Conservation (phyloP, 768 basidiomycete genomes). For the Cubamyces sp. region DNA sequence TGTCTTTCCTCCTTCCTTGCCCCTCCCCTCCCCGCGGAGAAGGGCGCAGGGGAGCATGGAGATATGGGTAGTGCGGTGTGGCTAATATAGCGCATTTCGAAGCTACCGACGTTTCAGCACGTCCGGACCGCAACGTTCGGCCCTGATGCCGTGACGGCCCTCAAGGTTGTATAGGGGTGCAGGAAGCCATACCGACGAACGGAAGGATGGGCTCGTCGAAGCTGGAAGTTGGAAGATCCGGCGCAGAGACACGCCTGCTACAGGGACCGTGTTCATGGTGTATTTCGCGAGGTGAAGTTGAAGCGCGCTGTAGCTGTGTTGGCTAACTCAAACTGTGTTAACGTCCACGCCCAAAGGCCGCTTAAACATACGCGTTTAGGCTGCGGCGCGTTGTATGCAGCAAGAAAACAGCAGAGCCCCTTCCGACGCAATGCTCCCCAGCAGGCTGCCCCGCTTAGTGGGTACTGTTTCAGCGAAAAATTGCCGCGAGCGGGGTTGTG, state of each 20-base stretch:
- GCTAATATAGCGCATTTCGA: constrained; percentile 25
- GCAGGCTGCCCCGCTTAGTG: too few species aligned
- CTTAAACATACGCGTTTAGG: too few species aligned
- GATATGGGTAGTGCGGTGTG: constrained; percentile 35
- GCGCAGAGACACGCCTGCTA: constrained; percentile 7
- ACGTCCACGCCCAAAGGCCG: too few species aligned
- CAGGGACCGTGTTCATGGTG: background rate
- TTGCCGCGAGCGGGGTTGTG: background rate
- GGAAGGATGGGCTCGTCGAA: too few species aligned
- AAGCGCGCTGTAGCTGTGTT: background rate
- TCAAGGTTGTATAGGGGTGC: constrained; percentile 24
- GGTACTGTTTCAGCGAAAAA: background rate
- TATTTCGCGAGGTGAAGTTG: background rate
- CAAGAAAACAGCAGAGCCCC: too few species aligned
- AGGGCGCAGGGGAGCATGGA: too few species aligned
- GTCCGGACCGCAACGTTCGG: constrained; percentile 34
- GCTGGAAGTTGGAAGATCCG: constrained; percentile 9
- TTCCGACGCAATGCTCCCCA: too few species aligned
- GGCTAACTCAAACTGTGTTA: too few species aligned
- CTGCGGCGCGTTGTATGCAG: too few species aligned
- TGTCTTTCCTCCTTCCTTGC: constrained; percentile 32
- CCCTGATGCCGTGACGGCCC: constrained; percentile 35
- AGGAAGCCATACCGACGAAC: background rate
- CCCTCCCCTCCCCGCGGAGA: too few species aligned
- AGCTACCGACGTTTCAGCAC: constrained; percentile 34